A percentile compares a stretch with the other conserved stretches of the same genome.
Conservation (phyloP, 163 green algal species). For the Scenedesmus sp. region DNA sequence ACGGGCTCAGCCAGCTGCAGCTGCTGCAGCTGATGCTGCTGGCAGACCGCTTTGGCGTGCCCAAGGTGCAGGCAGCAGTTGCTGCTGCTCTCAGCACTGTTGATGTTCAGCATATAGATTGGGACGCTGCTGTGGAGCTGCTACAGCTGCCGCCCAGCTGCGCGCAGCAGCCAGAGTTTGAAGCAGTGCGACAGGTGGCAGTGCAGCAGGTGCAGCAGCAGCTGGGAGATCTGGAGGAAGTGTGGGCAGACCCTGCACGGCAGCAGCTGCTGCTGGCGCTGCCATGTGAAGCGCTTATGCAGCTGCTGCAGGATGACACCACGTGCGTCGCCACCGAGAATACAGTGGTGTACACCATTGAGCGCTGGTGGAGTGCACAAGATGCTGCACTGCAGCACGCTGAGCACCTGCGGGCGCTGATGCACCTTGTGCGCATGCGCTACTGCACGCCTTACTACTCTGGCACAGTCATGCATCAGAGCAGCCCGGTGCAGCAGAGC, state of each 20-base stretch:
- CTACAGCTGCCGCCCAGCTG: conserved; percentile 1
- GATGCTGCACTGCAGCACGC: too few species aligned
- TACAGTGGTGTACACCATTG: neutral
- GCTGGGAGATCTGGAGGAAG: conserved; percentile 8
- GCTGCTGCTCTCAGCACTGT: neutral
- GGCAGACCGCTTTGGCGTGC: conserved; percentile 13
- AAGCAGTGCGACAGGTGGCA: neutral
- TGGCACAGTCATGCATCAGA: neutral
- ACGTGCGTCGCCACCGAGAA: neutral
- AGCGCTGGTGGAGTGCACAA: neutral
- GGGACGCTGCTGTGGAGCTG: neutral
- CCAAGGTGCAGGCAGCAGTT: conserved; percentile 10
- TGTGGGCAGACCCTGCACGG: neutral
- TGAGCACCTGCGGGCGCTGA: neutral
- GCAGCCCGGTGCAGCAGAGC: neutral
- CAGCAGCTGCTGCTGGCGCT: neutral
- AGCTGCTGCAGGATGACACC: neutral
- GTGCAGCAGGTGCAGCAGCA: neutral
- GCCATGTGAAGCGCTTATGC: neutral
- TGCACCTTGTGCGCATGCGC: neutral
- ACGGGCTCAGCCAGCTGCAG: neutral
- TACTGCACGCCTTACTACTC: neutral
- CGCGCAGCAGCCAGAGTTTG: neutral
- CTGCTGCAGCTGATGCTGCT: conserved; percentile 26
- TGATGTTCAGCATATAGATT: neutral